Evolutionary conservation across 768 basidiomycete species (phyloP).

Genomic region (Dioszegia crocea): DNA sequence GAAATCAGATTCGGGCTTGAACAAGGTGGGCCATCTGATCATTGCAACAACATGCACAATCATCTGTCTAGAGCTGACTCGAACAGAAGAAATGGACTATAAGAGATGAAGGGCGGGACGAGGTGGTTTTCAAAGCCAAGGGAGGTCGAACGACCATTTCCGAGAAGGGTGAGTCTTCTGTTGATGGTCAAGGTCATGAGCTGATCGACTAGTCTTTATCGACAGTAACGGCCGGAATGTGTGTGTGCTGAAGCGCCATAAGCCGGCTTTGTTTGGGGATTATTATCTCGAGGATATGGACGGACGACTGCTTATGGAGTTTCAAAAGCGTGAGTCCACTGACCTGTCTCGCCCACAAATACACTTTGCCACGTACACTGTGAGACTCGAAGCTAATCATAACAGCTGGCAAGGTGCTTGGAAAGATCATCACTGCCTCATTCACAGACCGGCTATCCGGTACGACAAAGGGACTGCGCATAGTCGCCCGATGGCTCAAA

Average conservation of each 20-base stretch:
- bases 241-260: neutral
- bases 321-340: neutral
- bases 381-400: neutral
- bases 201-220: constrained; percentile 1
- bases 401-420: neutral
- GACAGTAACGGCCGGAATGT: neutral
- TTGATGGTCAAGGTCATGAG: neutral
- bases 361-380: neutral
- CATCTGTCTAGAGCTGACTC: neutral
- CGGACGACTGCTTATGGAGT: neutral
- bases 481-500: too few relatives aligned
- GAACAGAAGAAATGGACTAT: constrained; percentile 3
- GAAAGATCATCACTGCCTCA: neutral
- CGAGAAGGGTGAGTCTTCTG: neutral
- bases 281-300: constrained; percentile 3
- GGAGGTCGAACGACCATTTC: neutral
- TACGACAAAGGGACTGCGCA: neutral
- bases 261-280: neutral
- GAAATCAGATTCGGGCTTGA: neutral
- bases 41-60: neutral
- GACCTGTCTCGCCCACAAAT: neutral
- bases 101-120: neutral
- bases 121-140: neutral
- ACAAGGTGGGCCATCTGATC: neutral
- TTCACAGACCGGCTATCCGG: neutral